Evolutionary conservation across 2,329 filamentous ascomycete species (phyloP), one percentile per base, ranked within the genome.

Genomic region (Pestalotiopsis fici): DNA sequence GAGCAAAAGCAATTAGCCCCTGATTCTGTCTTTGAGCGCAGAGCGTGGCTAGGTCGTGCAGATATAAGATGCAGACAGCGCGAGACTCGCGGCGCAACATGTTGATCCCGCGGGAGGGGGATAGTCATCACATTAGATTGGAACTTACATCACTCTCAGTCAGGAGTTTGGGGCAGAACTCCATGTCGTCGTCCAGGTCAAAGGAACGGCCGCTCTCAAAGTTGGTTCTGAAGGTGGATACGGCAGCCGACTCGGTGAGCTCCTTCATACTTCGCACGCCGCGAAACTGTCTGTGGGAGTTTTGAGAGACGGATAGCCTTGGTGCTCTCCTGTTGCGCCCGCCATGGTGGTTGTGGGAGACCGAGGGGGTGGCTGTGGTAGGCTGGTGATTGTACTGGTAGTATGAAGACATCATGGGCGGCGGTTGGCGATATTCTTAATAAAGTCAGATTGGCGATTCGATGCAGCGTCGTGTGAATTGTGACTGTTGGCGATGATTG

Each of bases 171-270:
- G 95, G 95, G 82, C 95, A 98, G 81, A 98, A 98, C 81, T 97
- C 92, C 83, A 97, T 87, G 79, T 98, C 95, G 78, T 98, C 95
- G 77, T 98, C 95, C 70, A 98, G 87, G 74, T 98, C 95, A 77
- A 98, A 98, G 11, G 95, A 97, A 68, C 94, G 90, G 68, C 93
- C 94, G 71, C 94, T 93, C 83, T 98, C 95, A 74, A 97, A 97
- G 77, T 94, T 91, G 73, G 89, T 89, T 74, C 95, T 92, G 84
- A 97, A 98, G 70, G 90, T 89, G 69, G 88, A 87, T 68, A 97
- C 85, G 63, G 90, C 88, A 23, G 90, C 89, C n/a, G 91, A 87
- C 80, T 97, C 94, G 74, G 90, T 90, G 71, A 94, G 83, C 79
- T 97, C 94, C 81, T 97, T 95, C 82, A 95, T 93, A 76, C 91